Base-by-base conservation (phyloP, 306 rosid species). In the Vachellia collinsii region DNA sequence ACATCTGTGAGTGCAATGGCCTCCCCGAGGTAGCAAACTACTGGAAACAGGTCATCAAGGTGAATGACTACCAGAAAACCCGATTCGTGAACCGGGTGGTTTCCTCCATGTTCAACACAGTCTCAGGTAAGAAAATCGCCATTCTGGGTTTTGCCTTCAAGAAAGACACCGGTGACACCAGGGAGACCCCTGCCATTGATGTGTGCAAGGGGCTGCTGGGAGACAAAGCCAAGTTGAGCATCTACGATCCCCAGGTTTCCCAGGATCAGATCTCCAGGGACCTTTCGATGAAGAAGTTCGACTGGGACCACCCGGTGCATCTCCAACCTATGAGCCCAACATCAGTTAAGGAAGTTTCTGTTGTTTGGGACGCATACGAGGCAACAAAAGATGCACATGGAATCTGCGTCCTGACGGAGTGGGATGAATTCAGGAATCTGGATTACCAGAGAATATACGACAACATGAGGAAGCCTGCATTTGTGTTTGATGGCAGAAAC, bases 31-130 rank as follows among this genome's bases (percentile, higher is more conserved):
- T 94, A 10, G 97, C 98, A 44, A 89, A 90, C 66, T 92, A 94
- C 86, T 94, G 98, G 98, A 94, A 94, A 83, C 98, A 94, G 86
- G 97, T 94, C 54, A 89, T 94, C 42, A 92, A 89, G 90, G 91
- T 94, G 83, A 94, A 94, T 46, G 94, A 94, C 89, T 92, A 94
- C 91, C 98, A 94, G 92, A 94, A 94, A 78, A 78, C 68, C 10
- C 88, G 98, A 22, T 92, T 94, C 2, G 97, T 92, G 59, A 92
- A 92, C 92, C 89, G 97, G 0, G 88, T 94, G 7, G 95, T 94
- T 51, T 80, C 95, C 44, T 94, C 97, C 0, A 94, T 94, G 98
- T 94, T 94, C 92, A 94, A 92, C 92, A 94, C 98, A 0, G 91
- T 92, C 58, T 89, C 94, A 0, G 94, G 97, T 3, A 94, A 94